Evolutionary conservation across 2,329 filamentous ascomycete genomes (phyloP), one percentile per base, ranked within the genome.

Genomic region (Microcyclospora tardicrescens): DNA sequence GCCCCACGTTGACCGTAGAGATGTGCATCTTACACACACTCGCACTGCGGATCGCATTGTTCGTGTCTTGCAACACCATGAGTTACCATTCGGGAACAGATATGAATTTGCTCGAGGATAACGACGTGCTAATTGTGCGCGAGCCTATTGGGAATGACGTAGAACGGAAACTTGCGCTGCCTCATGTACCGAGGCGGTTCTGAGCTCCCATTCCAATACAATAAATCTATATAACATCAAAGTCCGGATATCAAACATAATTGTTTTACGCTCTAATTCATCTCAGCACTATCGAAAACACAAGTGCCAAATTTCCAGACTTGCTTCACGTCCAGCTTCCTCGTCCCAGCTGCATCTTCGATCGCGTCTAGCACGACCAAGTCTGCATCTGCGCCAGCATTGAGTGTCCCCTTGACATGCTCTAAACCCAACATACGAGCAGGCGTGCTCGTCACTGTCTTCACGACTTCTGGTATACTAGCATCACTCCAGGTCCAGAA

Each of bases 291-390:
- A 32, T 48, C 44, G 30, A 44, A 44, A 15, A 80, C 69, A 47
- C 67, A 65, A 28, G 61, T 61, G 5, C 82, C 81, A 64, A 84
- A 84, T 61, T 86, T 86, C 81, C 81, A 86, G 14, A 85, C 81
- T 60, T 84, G 73, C 43, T 84, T 78, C n/a, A 86, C 67, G 10
- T 71, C 64, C 31, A 89, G 61, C 41, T 67, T 69, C 44, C 60
- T 66, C 30, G 50, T 55, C 10, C 68, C 69, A 32, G 61, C 60
- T 8, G 47, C 61, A 34, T 55, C 61, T 15, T 62, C 57, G 11
- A 66, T 62, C 41, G 81, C 70, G 24, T 58, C 52, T 28, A 89
- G 60, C 13, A 89, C 71, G 28, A 85, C 72, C 35, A 89, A 56
- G 58, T 69, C 66, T 10, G 67, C 67, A 54, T 70, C 67, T 4